Conservation (phyloP, 2,329 filamentous ascomycete genomes). For the Aaosphaeria pasadenensis region DNA sequence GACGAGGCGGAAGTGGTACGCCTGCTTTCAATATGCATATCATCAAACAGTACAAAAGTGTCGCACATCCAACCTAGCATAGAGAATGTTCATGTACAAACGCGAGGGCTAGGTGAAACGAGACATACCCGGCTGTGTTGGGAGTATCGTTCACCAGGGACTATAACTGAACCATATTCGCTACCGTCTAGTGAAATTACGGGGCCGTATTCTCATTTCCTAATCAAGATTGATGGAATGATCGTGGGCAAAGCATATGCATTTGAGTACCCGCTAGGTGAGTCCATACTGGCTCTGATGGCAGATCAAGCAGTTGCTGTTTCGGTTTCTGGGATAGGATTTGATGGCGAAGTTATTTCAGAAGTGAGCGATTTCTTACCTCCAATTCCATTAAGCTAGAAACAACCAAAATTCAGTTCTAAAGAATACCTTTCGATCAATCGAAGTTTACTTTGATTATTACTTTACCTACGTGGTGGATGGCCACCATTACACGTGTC, state of each 20-base stretch:
- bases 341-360: slow-evolving; percentile 21
- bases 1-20: no score
- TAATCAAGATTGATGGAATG: slow-evolving; percentile 17
- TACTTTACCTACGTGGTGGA: no score
- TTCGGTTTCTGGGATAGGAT: slow-evolving; percentile 22
- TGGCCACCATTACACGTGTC: no score
- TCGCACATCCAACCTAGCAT: no score
- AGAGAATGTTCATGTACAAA: neutral
- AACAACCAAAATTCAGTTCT: no score
- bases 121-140: slow-evolving; percentile 18
- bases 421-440: no score
- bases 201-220: slow-evolving; percentile 34
- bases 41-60: no score
- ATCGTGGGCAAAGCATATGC: slow-evolving; percentile 27
- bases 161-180: neutral
- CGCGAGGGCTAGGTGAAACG: neutral
- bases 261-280: slow-evolving; percentile 18
- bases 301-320: slow-evolving; percentile 8
- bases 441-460: no score
- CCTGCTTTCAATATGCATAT: no score
- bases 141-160: slow-evolving; percentile 7
- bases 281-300: slow-evolving; percentile 7
- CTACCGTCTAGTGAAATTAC: slow-evolving; percentile 30
- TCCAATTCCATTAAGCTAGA: no score
- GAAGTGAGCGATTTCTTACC: neutral